Evolutionary conservation across 1,284 basidiomycete genomes (phyloP).

Genomic region (Ceratobasidium sp.): DNA sequence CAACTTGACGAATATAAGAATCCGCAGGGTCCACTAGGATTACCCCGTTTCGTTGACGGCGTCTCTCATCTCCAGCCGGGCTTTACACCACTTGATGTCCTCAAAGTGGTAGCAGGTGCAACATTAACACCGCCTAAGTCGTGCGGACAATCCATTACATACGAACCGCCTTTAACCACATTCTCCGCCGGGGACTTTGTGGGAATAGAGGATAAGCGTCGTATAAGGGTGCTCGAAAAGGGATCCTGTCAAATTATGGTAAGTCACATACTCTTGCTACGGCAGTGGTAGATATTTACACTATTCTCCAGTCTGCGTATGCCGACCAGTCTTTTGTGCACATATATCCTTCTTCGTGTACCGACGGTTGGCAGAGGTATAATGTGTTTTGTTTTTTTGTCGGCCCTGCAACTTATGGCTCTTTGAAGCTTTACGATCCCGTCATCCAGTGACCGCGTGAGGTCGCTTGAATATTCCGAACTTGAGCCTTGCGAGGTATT

Average conservation of each 20-base stretch:
- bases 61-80: background rate
- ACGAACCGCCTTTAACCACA: background rate
- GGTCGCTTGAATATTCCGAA: background rate
- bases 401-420: background rate
- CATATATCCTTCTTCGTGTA: background rate
- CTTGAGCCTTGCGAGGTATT: background rate
- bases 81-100: background rate
- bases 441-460: background rate
- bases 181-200: background rate
- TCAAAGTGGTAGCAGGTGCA: background rate
- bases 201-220: background rate
- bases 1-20: background rate
- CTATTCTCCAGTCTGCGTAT: background rate
- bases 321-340: background rate
- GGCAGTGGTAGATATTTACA: background rate
- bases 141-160: no score
- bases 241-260: background rate
- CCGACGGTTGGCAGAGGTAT: background rate
- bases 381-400: background rate
- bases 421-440: background rate
- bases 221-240: background rate
- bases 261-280: background rate
- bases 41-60: background rate
- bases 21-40: background rate
- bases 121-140: no score